Base-by-base conservation (phyloP, 768 basidiomycete genomes). In the Artomyces pyxidatus region DNA sequence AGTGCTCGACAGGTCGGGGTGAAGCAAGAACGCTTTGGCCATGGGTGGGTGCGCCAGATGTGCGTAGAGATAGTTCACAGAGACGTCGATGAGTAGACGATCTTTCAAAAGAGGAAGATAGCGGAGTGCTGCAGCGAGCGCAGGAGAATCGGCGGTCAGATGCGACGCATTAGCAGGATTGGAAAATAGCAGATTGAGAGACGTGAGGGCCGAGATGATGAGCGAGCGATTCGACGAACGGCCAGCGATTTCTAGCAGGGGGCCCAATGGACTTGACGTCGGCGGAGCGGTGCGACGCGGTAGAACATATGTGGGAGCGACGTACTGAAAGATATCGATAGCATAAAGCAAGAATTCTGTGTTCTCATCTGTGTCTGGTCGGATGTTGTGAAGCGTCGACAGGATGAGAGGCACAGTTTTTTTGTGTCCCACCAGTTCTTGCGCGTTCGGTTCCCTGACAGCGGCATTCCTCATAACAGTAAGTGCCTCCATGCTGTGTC, bases 401-500 rank as follows among this genome's bases (percentile, higher is more conserved):
- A 85, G 70, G 19, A 90, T 71, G 8, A 93, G 66, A 11, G 80
- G 75, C 46, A 82, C 69, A 2, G 85, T 85, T 37, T 80, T 78
- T 12, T 76, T 70, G 53, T 81, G 77, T 19, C 64, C 66, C 3
- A 75, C 66, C 25, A 93, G 69, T 50, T 84, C 80, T 35, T 69
- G 63, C 3, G 78, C 77, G 55, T 89, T 91, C 44, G 72, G 70
- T 39, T 84, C 81, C 52, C 81, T 75, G 37, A 85, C 66, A n/a
- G 83, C 77, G 12, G 81, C 76, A 63, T 96, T 96, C n/a, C 93
- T 80, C 37, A 99, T 73, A 49, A 96, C 72, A 55, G 88, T 84
- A 37, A 93, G 71, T 2, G 87, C 87, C 61, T 95, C 89, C 32
- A 85, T 70, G n/a, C 92, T 90, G 60, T 88, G 82, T 52, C 82